Conservation (phyloP, 2,329 filamentous ascomycete genomes). For the Alternaria hordeiaustralica region DNA sequence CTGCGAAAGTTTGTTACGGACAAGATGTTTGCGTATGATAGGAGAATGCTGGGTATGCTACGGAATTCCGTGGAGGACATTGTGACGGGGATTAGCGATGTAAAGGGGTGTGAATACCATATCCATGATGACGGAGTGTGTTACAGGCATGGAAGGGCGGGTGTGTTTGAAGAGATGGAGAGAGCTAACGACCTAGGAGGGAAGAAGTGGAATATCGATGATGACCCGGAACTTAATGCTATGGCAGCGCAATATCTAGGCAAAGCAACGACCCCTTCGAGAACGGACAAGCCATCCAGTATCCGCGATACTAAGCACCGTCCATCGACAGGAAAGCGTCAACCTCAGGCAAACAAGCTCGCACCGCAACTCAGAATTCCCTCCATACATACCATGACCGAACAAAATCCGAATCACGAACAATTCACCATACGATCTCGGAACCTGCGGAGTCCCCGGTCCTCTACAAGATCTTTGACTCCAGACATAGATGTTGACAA, state of each 20-base stretch:
- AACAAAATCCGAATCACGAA: rapidly evolving
- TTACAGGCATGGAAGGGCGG: neutral
- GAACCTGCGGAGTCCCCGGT: neutral
- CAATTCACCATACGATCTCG: neutral
- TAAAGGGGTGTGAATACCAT: constrained; percentile 14
- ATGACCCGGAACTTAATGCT: neutral
- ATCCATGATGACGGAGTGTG: constrained; percentile 7
- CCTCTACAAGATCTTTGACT: neutral
- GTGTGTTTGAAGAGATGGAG: no score
- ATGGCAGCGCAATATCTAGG: neutral
- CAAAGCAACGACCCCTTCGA: neutral
- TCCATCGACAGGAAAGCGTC: neutral
- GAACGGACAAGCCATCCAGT: neutral
- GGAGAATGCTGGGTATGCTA: constrained; percentile 15
- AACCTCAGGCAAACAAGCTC: neutral
- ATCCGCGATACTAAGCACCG: neutral
- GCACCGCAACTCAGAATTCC: neutral
- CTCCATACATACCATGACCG: neutral
- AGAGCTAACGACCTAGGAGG: neutral
- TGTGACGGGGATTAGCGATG: neutral
- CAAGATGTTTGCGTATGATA: constrained; percentile 18
- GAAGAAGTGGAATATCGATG: neutral
- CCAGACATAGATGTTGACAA: neutral
- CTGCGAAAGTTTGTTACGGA: constrained; percentile 10
- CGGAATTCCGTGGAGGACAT: constrained; percentile 1